Evolutionary conservation across 1,284 basidiomycete genomes (phyloP), one percentile per base, ranked within the genome.

Genomic region (Malassezia vespertilionis): DNA sequence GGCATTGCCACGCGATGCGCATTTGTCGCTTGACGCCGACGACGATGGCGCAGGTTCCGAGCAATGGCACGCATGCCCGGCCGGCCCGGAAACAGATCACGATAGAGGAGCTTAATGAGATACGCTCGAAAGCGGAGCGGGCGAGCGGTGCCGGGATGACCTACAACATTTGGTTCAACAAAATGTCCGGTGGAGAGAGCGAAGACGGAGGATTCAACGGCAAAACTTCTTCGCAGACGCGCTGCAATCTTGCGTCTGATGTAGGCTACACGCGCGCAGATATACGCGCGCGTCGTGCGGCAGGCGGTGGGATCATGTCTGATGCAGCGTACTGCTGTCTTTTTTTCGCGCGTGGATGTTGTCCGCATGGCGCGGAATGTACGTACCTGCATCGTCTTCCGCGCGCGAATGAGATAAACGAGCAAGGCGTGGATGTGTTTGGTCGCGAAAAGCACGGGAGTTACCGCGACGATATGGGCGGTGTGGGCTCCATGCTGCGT

Each of bases 391-490:
- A 99, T 73, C 79, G 79, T 32, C 79, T 86, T 47, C 79, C 82
- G 0, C 53, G 63, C 68, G 75, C 42, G 74, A 76, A 74, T 47
- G 76, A 80, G 20, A 75, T 90, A 6, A 85, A 87, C 0, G 90
- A 96, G 72, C 82, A 83, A 37, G 88, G 88, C 4, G 84, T 89
- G 68, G 91, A 99, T 72, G 89, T 88, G 71, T 99, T 99, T 69
- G 89, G 88, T 0, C 78, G 91, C 44, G 89, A 95, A 75, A 96
- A 96, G 74, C 93, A 95, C 72, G 77, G 89, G 1, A 88, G 90
- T 71, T 99, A 96, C 74, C 77, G 91, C 56, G 91, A 99, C 71
- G 93, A 99, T 73, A 97, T 99, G 91, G 93, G 91, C 60, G 91
- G 91, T 71, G 91, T 96, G 20, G 91, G 91, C 17, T 87, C 85